Evolutionary conservation across 2,329 filamentous ascomycete species (phyloP), one percentile per base, ranked within the genome.

Genomic region (Aschersonia sp.): DNA sequence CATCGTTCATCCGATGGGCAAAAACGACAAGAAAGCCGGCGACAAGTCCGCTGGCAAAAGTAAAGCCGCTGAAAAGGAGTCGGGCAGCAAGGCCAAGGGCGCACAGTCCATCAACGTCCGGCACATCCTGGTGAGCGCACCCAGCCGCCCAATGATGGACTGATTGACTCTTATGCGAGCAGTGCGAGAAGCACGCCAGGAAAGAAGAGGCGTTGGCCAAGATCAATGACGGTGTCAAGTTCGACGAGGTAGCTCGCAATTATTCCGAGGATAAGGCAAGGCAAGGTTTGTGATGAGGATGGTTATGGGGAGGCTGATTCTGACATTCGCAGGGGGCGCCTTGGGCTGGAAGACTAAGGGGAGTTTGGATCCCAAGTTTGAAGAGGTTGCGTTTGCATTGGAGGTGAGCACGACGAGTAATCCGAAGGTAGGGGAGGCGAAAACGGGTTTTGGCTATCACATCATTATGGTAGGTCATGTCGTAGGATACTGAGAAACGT

Each of bases 241-340:
- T 89, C 58, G 84, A 88, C 55, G 80, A 84, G 45, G 83, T 89
- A 5, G 85, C 85, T 7, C 69, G 77, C 47, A 77, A 81, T 54
- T 85, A 77, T 58, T 85, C 81, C 0, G 85, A 89, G 64, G 85
- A 89, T 62, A 89, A 89, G 66, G 83, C 84, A 4, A 71, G 80
- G 51, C 73, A 78, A 63, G 82, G 76, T 78, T 56, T 42, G 10
- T n/a, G 40, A 42, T 28, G 1, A n/a, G 20, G 3, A 4, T 9
- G 6, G 10, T 42, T 42, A n/a, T 9, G 40, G 40, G 40, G 20
- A 5, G 40, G 40, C 40, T 42, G 35, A 38, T 38, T 48, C 44
- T 20, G 5, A 28, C 5, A 9, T 49, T 3, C 20, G 50, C 31
- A 84, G 82, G 84, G 35, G 85, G 85, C 2, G 73, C 76, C 2